phyloP scores from a whole-genome alignment of 1,284 basidiomycete species.

The Trichosporon ovoides region DNA sequence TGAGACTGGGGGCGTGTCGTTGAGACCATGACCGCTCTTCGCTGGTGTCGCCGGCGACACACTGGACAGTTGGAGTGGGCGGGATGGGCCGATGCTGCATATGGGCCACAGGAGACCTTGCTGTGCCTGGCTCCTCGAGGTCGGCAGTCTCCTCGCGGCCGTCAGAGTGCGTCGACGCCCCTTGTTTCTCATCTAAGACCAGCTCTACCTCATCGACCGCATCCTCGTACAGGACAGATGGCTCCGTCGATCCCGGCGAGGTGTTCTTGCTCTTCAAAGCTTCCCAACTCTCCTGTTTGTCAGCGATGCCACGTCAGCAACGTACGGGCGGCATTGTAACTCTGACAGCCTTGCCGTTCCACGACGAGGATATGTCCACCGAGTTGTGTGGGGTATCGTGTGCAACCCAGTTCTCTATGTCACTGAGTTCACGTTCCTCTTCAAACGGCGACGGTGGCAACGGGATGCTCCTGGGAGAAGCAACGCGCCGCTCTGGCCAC shows the following conservation, averaged over 20 bases:
- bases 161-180: background rate
- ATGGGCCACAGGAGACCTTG: background rate
- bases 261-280: background rate
- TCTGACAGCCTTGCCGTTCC: conserved; percentile 11
- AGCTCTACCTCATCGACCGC: background rate
- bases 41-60: background rate
- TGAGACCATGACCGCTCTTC: background rate
- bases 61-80: background rate
- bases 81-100: background rate
- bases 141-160: background rate
- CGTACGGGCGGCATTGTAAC: conserved; percentile 10
- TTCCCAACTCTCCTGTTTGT: background rate
- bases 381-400: background rate
- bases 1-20: background rate
- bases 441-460: conserved; percentile 16
- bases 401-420: conserved; percentile 4
- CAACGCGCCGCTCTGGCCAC: conserved; percentile 9
- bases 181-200: background rate
- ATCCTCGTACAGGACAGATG: background rate
- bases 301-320: background rate
- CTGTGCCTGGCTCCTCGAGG: background rate
- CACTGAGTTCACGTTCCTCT: conserved; percentile 5
- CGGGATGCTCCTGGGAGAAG: conserved; percentile 5
- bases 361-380: background rate
- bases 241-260: background rate